phyloP scores from a whole-genome alignment of 108 stramenopile genomes.

The Fistulifera solaris region DNA sequence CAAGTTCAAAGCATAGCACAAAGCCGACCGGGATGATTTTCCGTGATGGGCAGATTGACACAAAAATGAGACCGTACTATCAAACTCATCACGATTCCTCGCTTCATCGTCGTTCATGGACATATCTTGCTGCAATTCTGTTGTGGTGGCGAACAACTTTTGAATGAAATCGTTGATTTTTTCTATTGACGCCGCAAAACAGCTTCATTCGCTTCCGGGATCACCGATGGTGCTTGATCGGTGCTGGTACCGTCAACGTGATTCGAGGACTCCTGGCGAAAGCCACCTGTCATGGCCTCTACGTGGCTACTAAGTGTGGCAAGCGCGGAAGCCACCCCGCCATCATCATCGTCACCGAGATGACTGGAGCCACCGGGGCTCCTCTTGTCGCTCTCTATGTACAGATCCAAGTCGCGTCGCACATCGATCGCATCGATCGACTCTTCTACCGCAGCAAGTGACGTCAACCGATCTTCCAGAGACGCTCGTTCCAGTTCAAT shows the following conservation, averaged over 20 bases:
- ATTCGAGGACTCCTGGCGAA: conserved; percentile 1
- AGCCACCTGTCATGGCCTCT: conserved; percentile 17
- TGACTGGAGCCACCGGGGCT: conserved; percentile 32
- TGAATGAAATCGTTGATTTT: conserved; percentile 28
- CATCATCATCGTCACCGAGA: conserved; percentile 68
- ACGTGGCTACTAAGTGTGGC: conserved; percentile 50
- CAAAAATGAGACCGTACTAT: conserved; percentile 14
- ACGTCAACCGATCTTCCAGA: conserved; percentile 38
- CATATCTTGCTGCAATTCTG: conserved; percentile 6
- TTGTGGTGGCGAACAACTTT: conserved; percentile 11
- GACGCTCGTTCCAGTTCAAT: conserved; percentile 44
- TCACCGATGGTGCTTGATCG: neutral
- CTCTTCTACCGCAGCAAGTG: conserved; percentile 42
- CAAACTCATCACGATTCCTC: conserved; percentile 11
- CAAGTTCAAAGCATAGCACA: conserved; percentile 58
- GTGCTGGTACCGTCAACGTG: neutral
- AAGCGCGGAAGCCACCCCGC: conserved; percentile 63
- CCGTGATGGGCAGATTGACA: conserved; percentile 30
- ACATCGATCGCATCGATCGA: conserved; percentile 46
- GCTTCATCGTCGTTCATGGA: neutral
- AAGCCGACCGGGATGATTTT: conserved; percentile 27
- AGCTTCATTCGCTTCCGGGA: neutral
- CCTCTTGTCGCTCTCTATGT: conserved; percentile 44
- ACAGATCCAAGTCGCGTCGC: conserved; percentile 54
- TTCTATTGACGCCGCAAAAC: conserved; percentile 15